phyloP scores from a whole-genome alignment of 495 filamentous ascomycete species.

The Pseudevernia furfuracea region DNA sequence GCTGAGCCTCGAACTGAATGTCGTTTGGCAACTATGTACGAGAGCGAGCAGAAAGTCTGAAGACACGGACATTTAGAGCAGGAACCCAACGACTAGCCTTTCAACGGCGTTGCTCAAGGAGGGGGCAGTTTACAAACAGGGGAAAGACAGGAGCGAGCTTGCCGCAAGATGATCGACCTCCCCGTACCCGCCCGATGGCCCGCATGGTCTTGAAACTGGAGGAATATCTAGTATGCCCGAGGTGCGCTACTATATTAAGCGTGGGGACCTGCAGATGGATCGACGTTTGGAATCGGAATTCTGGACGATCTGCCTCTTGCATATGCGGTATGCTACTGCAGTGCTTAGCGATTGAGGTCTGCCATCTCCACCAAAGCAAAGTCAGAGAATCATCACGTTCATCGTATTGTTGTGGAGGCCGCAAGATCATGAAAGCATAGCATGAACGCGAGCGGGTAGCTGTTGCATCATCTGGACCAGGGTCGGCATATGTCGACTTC shows the following conservation, averaged over 20 bases:
- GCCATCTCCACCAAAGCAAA: background rate
- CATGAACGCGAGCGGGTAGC: background rate
- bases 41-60: background rate
- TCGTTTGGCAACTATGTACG: background rate
- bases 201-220: background rate
- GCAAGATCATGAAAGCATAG: background rate
- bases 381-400: background rate
- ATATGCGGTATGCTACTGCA: background rate
- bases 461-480: background rate
- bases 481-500: background rate
- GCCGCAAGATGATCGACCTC: background rate
- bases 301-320: background rate
- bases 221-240: background rate
- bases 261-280: conserved; percentile 4
- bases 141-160: background rate
- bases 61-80: background rate
- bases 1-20: background rate
- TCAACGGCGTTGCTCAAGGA: background rate
- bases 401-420: background rate
- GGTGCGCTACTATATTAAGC: conserved; percentile 2
- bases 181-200: background rate
- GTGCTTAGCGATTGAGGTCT: background rate
- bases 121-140: background rate
- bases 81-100: background rate
- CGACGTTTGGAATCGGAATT: background rate